Percentiles rank a stretch among this genome's conserved stretches.
Evolutionary conservation across 164 flowering plant species (phyloP).

Genomic region (Buxus sempervirens): DNA sequence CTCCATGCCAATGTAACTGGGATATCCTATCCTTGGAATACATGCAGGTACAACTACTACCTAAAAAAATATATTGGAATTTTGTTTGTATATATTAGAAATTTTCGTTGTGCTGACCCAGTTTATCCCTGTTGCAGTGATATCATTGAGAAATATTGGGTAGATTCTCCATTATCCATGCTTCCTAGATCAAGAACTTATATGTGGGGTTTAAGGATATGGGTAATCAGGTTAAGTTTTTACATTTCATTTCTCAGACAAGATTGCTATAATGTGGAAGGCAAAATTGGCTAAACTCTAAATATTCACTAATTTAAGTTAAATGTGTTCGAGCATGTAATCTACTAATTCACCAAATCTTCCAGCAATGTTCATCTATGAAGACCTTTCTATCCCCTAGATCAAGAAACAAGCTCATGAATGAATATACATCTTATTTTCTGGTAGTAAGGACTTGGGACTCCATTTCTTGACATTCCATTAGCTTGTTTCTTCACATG

Average conservation of each 20-base stretch:
- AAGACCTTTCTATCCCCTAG: too few species aligned
- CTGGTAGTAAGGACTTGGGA: too few species aligned
- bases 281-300: too few species aligned
- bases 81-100: background rate
- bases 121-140: conserved; percentile 45
- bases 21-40: conserved; percentile 69
- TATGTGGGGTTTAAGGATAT: conserved; percentile 76
- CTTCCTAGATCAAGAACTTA: conserved; percentile 86
- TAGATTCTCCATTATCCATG: conserved; percentile 83
- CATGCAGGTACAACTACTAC: conserved; percentile 62
- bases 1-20: conserved; percentile 80
- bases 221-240: conserved; percentile 75
- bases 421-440: too few species aligned
- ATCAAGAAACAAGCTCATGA: too few species aligned
- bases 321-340: too few species aligned
- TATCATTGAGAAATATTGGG: conserved; percentile 66
- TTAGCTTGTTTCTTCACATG: too few species aligned
- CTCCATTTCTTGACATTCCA: too few species aligned
- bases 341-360: too few species aligned
- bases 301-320: too few species aligned
- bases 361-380: too few species aligned
- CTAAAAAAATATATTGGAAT: conserved; percentile 1
- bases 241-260: conserved; percentile 1
- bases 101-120: background rate
- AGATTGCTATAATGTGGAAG: too few species aligned